phyloP scores from a whole-genome alignment of 768 basidiomycete species.

The Lentinula detonsa region DNA sequence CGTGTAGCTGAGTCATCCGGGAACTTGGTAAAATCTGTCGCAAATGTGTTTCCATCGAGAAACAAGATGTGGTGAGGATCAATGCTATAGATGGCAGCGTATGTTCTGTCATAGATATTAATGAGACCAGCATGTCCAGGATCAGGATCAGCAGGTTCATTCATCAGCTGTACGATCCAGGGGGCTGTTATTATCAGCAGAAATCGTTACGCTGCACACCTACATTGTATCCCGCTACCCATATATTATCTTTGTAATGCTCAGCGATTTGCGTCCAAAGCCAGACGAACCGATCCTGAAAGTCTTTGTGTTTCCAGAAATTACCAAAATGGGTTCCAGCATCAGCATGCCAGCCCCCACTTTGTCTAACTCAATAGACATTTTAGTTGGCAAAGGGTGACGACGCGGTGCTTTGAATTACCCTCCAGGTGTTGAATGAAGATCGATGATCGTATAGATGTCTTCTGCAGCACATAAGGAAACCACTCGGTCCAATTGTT shows the following conservation, averaged over 20 bases:
- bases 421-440: constrained; percentile 41
- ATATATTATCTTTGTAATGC: constrained; percentile 48
- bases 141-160: constrained; percentile 50
- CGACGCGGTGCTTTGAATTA: constrained; percentile 42
- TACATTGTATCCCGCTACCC: constrained; percentile 60
- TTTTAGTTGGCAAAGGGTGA: constrained; percentile 22
- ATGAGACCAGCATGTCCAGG: constrained; percentile 38
- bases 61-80: constrained; percentile 52
- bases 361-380: constrained; percentile 25
- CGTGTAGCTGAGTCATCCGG: constrained; percentile 29
- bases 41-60: constrained; percentile 59
- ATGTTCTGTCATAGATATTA: constrained; percentile 43
- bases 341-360: constrained; percentile 54
- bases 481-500: constrained; percentile 54
- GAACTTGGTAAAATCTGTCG: constrained; percentile 46
- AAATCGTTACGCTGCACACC: background rate
- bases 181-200: background rate
- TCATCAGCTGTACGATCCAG: constrained; percentile 28
- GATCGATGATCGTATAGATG: constrained; percentile 54
- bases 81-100: constrained; percentile 44
- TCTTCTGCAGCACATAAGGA: constrained; percentile 47
- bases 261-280: constrained; percentile 52
- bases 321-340: constrained; percentile 37
- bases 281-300: constrained; percentile 51
- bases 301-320: constrained; percentile 58